phyloP scores from a whole-genome alignment of 345 rosid genomes.

The Populus euphratica region DNA sequence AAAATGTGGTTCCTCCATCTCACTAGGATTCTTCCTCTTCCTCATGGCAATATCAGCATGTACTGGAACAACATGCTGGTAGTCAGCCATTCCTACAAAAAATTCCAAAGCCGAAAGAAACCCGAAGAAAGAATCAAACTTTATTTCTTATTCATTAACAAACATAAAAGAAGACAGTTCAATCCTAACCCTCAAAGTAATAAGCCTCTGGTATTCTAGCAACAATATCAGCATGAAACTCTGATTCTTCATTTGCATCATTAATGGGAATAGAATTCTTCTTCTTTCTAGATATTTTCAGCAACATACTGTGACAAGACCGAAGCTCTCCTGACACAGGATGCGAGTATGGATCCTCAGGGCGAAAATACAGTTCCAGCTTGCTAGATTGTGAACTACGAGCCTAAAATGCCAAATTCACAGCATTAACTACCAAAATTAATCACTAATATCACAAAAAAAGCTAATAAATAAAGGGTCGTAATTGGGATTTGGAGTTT shows the following conservation, averaged over 20 bases:
- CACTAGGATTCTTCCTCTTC: slow-evolving; percentile 66
- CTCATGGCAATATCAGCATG: slow-evolving; percentile 65
- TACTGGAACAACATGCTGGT: slow-evolving; percentile 87
- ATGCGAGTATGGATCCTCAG: slow-evolving; percentile 84
- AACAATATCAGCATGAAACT: slow-evolving; percentile 65
- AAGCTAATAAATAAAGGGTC: neutral
- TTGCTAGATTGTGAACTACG: slow-evolving; percentile 53
- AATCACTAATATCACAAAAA: neutral
- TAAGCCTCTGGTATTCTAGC: slow-evolving; percentile 66
- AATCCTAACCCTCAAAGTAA: slow-evolving; percentile 60
- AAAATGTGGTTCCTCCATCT: slow-evolving; percentile 43
- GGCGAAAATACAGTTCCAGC: slow-evolving; percentile 79
- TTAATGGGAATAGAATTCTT: neutral
- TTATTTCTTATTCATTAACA: neutral
- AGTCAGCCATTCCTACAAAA: slow-evolving; percentile 79
- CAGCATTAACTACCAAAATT: neutral
- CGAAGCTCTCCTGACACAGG: slow-evolving; percentile 70
- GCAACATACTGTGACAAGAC: slow-evolving; percentile 46
- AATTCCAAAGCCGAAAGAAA: neutral
- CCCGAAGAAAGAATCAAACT: neutral
- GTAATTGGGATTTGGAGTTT: neutral
- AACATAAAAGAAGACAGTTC: neutral
- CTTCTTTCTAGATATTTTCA: slow-evolving; percentile 53
- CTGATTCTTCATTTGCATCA: slow-evolving; percentile 6
- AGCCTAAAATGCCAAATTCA: slow-evolving; percentile 35